A percentile compares a stretch with the other conserved stretches of the same genome.
Evolutionary conservation across 257 asterid species (phyloP).

Genomic region (Solanum medicagineum): DNA sequence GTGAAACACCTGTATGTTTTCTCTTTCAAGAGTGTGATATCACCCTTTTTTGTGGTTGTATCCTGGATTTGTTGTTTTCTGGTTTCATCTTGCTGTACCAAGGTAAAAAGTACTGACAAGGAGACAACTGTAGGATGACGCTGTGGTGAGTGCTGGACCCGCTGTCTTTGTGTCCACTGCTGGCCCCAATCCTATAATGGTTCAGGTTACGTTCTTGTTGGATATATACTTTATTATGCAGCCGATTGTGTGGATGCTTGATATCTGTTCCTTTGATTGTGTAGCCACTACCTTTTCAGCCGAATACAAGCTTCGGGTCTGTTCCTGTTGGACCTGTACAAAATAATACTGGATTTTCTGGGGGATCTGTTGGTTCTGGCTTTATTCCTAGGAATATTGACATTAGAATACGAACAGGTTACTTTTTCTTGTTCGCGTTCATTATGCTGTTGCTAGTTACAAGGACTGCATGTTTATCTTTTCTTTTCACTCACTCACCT

Average conservation of each 20-base stretch:
- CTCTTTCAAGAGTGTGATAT: background rate
- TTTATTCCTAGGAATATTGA: conserved; percentile 82
- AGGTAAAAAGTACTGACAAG: background rate
- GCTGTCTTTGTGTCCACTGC: conserved; percentile 72
- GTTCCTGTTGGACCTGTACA: conserved; percentile 53
- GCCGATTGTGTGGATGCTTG: conserved; percentile 3
- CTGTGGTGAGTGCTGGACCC: conserved; percentile 93
- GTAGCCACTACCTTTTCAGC: conserved; percentile 81
- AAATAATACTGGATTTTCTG: conserved; percentile 42
- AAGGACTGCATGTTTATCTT: background rate
- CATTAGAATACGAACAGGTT: conserved; percentile 95
- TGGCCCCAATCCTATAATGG: conserved; percentile 96
- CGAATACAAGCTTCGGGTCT: conserved; percentile 53
- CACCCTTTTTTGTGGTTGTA: background rate
- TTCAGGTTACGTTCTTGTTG: conserved; percentile 52
- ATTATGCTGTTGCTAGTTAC: background rate
- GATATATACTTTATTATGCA: background rate
- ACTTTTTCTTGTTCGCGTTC: background rate
- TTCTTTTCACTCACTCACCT: background rate
- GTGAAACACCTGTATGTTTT: conserved; percentile 59
- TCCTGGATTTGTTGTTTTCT: background rate
- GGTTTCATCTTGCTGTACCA: background rate
- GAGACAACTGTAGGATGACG: conserved; percentile 55
- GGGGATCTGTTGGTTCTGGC: conserved; percentile 47
- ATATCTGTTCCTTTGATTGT: conserved; percentile 1